These are phyloP conservation scores for Vitis rotundifolia DNA, from an alignment of 164 flowering plant genomes.

Conservation along the genomic window DNA sequence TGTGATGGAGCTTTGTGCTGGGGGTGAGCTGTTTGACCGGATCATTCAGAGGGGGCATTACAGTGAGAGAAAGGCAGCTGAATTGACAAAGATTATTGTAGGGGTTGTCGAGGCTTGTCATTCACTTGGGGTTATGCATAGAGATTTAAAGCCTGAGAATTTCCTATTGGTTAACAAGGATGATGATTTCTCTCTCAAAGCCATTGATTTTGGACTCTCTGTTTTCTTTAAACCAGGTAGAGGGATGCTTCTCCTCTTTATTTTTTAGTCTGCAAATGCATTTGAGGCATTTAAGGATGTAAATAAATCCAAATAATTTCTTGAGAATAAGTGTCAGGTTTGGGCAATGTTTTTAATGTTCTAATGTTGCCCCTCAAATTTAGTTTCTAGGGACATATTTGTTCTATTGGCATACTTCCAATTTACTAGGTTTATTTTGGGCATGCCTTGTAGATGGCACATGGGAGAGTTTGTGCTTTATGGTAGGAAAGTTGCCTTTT, in stretches of 20 bases:
- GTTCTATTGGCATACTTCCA: too few species aligned
- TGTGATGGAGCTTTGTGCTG: slow-evolving; percentile 83
- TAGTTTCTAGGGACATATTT: too few species aligned
- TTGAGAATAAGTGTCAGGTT: too few species aligned
- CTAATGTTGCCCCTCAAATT: neutral
- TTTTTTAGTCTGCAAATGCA: neutral
- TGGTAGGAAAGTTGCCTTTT: neutral
- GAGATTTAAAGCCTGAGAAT: slow-evolving; percentile 90
- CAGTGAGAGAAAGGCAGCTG: slow-evolving; percentile 88
- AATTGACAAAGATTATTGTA: slow-evolving; percentile 76
- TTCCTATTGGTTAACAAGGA: slow-evolving; percentile 84
- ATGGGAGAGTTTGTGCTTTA: neutral
- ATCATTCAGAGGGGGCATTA: slow-evolving; percentile 89
- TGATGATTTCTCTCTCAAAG: slow-evolving; percentile 89
- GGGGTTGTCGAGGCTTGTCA: slow-evolving; percentile 92
- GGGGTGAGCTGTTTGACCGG: slow-evolving; percentile 87
- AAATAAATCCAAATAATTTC: too few species aligned
- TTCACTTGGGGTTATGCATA: slow-evolving; percentile 91
- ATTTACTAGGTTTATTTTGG: too few species aligned
- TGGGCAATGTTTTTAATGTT: too few species aligned
- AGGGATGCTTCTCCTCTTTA: neutral
- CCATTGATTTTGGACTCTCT: slow-evolving; percentile 91
- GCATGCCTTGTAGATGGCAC: too few species aligned
- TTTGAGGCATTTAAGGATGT: neutral
- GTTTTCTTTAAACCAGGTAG: slow-evolving; percentile 93